Conservation (phyloP, 2,329 filamentous ascomycete species). For the Phoma sp. region DNA sequence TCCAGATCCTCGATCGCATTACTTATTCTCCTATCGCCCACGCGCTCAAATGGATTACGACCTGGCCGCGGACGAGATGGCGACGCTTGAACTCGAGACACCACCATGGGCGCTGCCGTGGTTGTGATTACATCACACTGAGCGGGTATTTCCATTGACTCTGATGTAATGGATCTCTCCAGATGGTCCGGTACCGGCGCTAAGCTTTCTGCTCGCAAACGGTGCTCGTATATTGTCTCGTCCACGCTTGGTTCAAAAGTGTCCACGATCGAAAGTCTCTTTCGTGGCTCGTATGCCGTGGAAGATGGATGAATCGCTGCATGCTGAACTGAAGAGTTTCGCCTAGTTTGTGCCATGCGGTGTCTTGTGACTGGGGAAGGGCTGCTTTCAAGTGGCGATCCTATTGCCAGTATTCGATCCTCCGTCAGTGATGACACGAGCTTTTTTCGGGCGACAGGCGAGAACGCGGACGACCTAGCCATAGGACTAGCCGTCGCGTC, state of each 20-base stretch:
- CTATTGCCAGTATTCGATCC: constrained; percentile 8
- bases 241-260: constrained; percentile 14
- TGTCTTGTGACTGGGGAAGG: constrained; percentile 25
- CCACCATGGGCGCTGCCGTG: constrained; percentile 9
- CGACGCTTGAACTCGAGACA: constrained; percentile 29
- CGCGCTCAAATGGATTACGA: constrained; percentile 27
- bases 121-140: constrained; percentile 18
- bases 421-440: constrained; percentile 10
- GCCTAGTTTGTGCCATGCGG: constrained; percentile 20
- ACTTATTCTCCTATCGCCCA: constrained; percentile 28
- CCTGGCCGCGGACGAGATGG: constrained; percentile 30
- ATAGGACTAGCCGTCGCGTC: neutral
- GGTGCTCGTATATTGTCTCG: constrained; percentile 8
- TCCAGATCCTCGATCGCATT: constrained; percentile 50
- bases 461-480: neutral
- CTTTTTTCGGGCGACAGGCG: constrained; percentile 11
- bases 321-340: constrained; percentile 13
- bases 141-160: constrained; percentile 16
- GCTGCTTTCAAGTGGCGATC: constrained; percentile 21
- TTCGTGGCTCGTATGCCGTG: constrained; percentile 18
- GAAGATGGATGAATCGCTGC: constrained; percentile 1
- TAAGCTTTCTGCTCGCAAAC: constrained; percentile 26
- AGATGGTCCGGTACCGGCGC: constrained; percentile 35
- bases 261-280: constrained; percentile 22
- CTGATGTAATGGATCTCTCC: constrained; percentile 25